Conservation (phyloP, 495 filamentous ascomycete genomes). For the Astrothelium subdiscretum region DNA sequence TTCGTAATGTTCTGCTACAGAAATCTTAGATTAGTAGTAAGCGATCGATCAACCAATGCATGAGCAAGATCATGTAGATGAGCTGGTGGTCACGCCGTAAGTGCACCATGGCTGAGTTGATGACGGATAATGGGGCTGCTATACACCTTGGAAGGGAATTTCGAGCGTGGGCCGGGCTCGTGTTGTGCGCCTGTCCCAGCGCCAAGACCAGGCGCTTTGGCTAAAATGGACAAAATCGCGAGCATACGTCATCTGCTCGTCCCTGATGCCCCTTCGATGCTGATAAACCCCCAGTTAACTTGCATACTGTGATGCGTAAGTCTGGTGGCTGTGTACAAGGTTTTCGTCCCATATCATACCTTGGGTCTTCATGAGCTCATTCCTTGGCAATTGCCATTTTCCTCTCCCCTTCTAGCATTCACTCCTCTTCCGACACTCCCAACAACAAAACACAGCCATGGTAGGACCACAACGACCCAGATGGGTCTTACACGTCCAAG, state of each 20-base stretch:
- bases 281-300: neutral
- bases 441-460: constrained; percentile 19
- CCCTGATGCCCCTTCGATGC: neutral
- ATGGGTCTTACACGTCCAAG: constrained; percentile 60
- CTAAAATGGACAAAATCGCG: neutral
- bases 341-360: neutral
- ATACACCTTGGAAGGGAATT: neutral
- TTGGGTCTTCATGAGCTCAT: neutral
- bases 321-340: neutral
- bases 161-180: neutral
- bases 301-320: neutral
- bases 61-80: neutral
- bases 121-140: too few species aligned
- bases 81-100: neutral
- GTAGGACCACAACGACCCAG: constrained; percentile 33
- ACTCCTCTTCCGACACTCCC: neutral
- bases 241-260: neutral
- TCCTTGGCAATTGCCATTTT: neutral
- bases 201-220: neutral
- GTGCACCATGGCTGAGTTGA: neutral
- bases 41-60: neutral
- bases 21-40: neutral
- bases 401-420: neutral
- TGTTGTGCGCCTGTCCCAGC: neutral
- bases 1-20: neutral